A percentile compares a stretch with the other conserved stretches of the same genome.
These are phyloP conservation scores for Aspergillus aculeatus DNA, from an alignment of 2,329 filamentous ascomycete species.

Conservation along the genomic window DNA sequence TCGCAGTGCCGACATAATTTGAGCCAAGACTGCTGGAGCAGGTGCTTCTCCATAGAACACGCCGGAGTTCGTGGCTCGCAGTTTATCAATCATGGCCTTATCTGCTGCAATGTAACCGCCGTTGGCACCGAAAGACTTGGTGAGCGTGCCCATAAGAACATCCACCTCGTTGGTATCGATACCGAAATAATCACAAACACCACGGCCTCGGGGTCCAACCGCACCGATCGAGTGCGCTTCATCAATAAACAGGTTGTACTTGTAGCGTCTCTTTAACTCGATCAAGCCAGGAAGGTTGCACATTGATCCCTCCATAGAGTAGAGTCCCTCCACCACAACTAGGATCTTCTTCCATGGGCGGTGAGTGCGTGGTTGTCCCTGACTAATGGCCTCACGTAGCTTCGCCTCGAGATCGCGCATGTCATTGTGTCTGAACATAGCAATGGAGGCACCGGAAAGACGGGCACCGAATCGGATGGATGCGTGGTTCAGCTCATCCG, in stretches of 20 bases:
- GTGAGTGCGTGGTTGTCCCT: constrained; percentile 96
- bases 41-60: constrained; percentile 86
- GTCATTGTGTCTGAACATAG: constrained; percentile 97
- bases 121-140: constrained; percentile 97
- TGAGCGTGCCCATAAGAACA: constrained; percentile 96
- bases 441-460: constrained; percentile 90
- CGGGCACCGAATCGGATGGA: constrained; percentile 95
- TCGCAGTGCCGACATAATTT: constrained; percentile 82
- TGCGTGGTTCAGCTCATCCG: constrained; percentile 95
- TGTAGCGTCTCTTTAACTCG: constrained; percentile 88
- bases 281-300: constrained; percentile 91
- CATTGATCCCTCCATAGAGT: constrained; percentile 99
- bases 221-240: constrained; percentile 96
- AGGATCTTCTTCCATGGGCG: constrained; percentile 99
- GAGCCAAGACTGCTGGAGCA: constrained; percentile 80
- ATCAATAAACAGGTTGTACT: constrained; percentile 92
- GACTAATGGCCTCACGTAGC: constrained; percentile 88
- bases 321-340: constrained; percentile 92
- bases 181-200: constrained; percentile 96
- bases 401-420: constrained; percentile 82
- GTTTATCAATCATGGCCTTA: constrained; percentile 87
- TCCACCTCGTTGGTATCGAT: constrained; percentile 86
- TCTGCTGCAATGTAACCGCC: constrained; percentile 92
- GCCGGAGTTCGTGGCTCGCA: constrained; percentile 80
- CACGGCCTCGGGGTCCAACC: constrained; percentile 80